Conservation (phyloP, 352 stramenopile species). For the Pythium plurisporium region DNA sequence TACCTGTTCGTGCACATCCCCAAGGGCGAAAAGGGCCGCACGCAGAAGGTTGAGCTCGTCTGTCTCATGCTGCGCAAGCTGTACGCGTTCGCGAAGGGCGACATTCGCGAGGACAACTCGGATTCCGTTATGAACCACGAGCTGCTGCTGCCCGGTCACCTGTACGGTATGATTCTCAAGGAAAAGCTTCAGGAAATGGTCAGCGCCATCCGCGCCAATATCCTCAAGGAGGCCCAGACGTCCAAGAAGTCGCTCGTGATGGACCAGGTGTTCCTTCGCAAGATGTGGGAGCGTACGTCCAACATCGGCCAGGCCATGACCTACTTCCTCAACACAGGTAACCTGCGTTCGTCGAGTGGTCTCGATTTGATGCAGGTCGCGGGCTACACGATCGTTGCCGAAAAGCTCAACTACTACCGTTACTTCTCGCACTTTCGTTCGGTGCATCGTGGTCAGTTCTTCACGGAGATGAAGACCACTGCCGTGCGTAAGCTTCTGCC, state of each 20-base stretch:
- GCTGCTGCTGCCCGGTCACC: slow-evolving; percentile 93
- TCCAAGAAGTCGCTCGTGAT: slow-evolving; percentile 62
- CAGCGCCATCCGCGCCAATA: slow-evolving; percentile 53
- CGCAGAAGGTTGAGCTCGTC: slow-evolving; percentile 92
- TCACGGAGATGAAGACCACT: slow-evolving; percentile 99
- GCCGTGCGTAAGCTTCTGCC: slow-evolving; percentile 97
- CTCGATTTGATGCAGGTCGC: slow-evolving; percentile 97
- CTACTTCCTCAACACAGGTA: slow-evolving; percentile 99
- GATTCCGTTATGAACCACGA: slow-evolving; percentile 99
- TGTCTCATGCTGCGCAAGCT: slow-evolving; percentile 98
- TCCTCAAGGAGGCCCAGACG: slow-evolving; percentile 68
- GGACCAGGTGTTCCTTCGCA: slow-evolving; percentile 90
- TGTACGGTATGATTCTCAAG: slow-evolving; percentile 97
- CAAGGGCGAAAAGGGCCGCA: slow-evolving; percentile 81
- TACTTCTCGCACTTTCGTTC: slow-evolving; percentile 99
- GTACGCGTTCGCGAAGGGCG: slow-evolving; percentile 94
- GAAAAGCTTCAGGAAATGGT: slow-evolving; percentile 98
- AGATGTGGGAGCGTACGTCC: slow-evolving; percentile 88
- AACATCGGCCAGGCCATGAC: slow-evolving; percentile 94
- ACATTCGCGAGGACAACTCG: slow-evolving; percentile 96
- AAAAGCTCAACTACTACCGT: slow-evolving; percentile 99
- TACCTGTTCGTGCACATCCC: slow-evolving; percentile 97
- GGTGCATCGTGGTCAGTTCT: slow-evolving; percentile 99
- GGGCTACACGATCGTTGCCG: slow-evolving; percentile 99
- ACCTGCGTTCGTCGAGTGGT: slow-evolving; percentile 95